Conservation (phyloP, 176 grass and related monocot genomes). For the Musa beccarii region DNA sequence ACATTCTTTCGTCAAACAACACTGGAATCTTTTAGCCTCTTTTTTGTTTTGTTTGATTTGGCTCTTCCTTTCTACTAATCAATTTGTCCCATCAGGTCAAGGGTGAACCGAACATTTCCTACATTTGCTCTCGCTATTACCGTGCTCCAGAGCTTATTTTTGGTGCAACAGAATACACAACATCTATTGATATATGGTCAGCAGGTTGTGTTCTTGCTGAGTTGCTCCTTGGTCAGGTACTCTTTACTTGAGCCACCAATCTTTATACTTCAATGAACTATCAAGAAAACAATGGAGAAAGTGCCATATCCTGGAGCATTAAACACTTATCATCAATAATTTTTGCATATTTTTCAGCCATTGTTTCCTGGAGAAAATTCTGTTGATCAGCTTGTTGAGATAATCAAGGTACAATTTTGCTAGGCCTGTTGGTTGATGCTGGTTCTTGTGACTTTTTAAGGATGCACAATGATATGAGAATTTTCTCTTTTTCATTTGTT, state of each 20-base stretch:
- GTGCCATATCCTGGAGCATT: neutral
- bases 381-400: constrained; percentile 21
- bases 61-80: neutral
- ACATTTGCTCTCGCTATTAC: constrained; percentile 21
- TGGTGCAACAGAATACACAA: constrained; percentile 20
- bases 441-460: neutral
- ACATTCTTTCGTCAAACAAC: neutral
- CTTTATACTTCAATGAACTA: neutral
- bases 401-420: constrained; percentile 16
- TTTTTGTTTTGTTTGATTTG: neutral
- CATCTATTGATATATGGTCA: constrained; percentile 22
- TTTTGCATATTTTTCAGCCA: constrained; percentile 2
- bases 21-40: neutral
- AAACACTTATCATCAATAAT: neutral
- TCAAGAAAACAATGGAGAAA: neutral
- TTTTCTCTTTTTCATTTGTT: constrained; percentile 16
- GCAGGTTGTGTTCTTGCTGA: constrained; percentile 25
- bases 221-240: constrained; percentile 17
- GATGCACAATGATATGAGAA: neutral
- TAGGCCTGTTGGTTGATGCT: neutral
- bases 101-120: constrained; percentile 20
- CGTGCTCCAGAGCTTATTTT: constrained; percentile 18
- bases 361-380: constrained; percentile 23
- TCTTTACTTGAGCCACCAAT: neutral
- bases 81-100: constrained; percentile 1